These are phyloP conservation scores for Pachyrhizus erosus DNA, from an alignment of 306 rosid genomes.

Conservation along the genomic window DNA sequence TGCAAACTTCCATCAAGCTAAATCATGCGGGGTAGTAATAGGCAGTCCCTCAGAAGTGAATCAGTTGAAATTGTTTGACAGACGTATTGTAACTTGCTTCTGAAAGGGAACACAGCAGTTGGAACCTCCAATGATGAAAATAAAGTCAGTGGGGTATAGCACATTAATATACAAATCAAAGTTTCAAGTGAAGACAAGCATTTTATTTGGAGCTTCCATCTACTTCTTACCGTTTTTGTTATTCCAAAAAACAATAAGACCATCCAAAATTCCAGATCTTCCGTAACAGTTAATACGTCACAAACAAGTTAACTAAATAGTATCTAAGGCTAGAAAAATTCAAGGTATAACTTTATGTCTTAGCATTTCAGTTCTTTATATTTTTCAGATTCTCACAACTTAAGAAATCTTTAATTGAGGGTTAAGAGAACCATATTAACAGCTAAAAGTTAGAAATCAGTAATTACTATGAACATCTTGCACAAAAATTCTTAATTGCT, in stretches of 20 bases:
- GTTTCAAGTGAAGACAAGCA: not conserved
- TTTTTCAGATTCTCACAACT: not conserved
- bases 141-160: slow-evolving; percentile 17
- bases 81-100: slow-evolving; percentile 34
- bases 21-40: slow-evolving; percentile 32
- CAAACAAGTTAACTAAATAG: slow-evolving; percentile 5
- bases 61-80: slow-evolving; percentile 37
- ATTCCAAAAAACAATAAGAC: not conserved
- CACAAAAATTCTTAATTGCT: not conserved
- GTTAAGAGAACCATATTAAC: not conserved
- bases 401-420: not conserved
- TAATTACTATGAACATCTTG: not conserved
- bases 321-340: not conserved
- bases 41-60: slow-evolving; percentile 41
- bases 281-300: not conserved
- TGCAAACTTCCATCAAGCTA: slow-evolving; percentile 42
- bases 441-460: not conserved
- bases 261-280: not conserved
- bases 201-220: not conserved
- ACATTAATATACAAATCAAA: not conserved
- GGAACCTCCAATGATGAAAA: slow-evolving; percentile 40
- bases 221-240: not conserved
- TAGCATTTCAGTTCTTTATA: not conserved
- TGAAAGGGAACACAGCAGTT: slow-evolving; percentile 27
- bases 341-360: not conserved